Percentiles rank a stretch among this genome's conserved stretches.
phyloP scores from a whole-genome alignment of 2,329 filamentous ascomycete genomes.

The Talaromyces piceae region DNA sequence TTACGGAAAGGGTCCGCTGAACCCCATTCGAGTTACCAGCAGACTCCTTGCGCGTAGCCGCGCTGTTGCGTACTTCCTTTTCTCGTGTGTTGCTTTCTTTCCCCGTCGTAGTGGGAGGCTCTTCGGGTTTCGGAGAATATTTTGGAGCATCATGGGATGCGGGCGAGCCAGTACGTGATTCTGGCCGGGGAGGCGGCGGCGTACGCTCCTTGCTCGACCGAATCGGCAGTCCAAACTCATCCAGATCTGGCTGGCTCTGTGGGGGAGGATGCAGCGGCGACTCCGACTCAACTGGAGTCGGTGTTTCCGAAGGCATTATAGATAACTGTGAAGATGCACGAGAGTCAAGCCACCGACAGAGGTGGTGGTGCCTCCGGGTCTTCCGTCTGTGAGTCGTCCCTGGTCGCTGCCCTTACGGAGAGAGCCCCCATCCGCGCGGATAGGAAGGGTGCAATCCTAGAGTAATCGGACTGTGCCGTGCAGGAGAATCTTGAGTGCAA shows the following conservation, averaged over 20 bases:
- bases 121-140: not conserved
- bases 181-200: constrained; percentile 11
- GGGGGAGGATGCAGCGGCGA: not conserved
- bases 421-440: not conserved
- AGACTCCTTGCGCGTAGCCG: not conserved
- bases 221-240: constrained; percentile 36
- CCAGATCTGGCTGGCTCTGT: constrained; percentile 17
- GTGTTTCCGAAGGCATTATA: constrained; percentile 5
- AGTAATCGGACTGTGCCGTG: not conserved
- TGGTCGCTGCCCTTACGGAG: not conserved
- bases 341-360: not conserved
- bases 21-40: not conserved
- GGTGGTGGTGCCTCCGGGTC: not conserved
- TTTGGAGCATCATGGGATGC: constrained; percentile 18
- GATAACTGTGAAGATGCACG: not conserved
- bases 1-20: constrained; percentile 2
- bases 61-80: not conserved
- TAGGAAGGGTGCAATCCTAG: not conserved
- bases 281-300: not conserved
- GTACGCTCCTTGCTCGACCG: constrained; percentile 18
- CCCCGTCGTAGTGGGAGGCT: not conserved
- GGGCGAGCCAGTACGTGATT: constrained; percentile 12
- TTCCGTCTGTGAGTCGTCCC: not conserved
- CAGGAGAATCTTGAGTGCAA: not conserved
- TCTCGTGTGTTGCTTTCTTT: constrained; percentile 1